Evolutionary conservation across 257 asterid species (phyloP).

Genomic region (Verbascum thapsus): DNA sequence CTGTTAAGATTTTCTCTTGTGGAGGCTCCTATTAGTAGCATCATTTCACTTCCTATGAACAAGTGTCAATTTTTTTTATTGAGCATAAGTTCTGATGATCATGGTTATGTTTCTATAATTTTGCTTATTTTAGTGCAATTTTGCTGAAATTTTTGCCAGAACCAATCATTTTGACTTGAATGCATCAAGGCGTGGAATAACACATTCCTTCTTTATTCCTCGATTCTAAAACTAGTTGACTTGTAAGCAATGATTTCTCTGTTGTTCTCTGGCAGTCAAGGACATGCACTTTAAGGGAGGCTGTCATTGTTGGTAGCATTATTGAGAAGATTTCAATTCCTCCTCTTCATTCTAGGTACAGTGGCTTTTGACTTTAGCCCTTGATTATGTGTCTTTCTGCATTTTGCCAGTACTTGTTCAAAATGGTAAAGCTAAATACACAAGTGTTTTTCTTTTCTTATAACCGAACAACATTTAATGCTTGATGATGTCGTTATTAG

Average conservation of each 20-base stretch:
- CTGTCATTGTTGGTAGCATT: constrained; percentile 86
- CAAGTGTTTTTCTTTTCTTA: not conserved
- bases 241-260: not conserved
- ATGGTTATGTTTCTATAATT: not conserved
- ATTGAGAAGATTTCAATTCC: constrained; percentile 87
- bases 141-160: not conserved
- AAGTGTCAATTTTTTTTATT: not conserved
- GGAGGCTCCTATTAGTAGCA: not conserved
- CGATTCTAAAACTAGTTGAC: not conserved
- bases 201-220: not conserved
- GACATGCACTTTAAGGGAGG: constrained; percentile 84
- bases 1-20: not conserved
- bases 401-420: not conserved
- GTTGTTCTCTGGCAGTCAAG: constrained; percentile 57
- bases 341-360: constrained; percentile 88
- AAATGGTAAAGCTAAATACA: not conserved
- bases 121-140: not conserved
- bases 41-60: not conserved
- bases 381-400: not conserved
- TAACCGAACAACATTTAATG: no score
- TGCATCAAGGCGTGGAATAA: not conserved
- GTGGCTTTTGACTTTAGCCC: not conserved
- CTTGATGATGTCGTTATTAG: no score
- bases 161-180: constrained; percentile 1
- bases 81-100: not conserved